These are phyloP conservation scores for Neonectria faginata DNA, from an alignment of 2,329 filamentous ascomycete genomes.

Conservation along the genomic window DNA sequence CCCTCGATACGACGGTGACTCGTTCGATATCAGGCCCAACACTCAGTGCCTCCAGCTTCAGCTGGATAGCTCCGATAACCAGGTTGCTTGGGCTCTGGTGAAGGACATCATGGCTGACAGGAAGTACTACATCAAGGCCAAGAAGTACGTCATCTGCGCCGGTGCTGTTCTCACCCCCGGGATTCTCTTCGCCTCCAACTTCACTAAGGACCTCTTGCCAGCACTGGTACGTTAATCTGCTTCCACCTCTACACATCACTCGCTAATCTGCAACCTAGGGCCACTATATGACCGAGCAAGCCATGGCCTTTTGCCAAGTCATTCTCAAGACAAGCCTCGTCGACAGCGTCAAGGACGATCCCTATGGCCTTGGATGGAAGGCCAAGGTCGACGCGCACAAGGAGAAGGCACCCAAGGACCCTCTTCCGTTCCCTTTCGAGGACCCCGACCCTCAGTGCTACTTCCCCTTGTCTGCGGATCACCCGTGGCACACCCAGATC, in stretches of 20 bases:
- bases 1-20: neutral
- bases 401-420: neutral
- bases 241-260: neutral
- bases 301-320: conserved; percentile 19
- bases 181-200: conserved; percentile 11
- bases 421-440: conserved; percentile 17
- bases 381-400: neutral
- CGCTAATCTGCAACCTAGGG: neutral
- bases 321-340: conserved; percentile 4
- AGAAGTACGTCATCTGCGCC: conserved; percentile 18
- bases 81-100: neutral
- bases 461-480: conserved; percentile 1
- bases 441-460: conserved; percentile 19
- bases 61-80: neutral
- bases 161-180: conserved; percentile 16
- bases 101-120: neutral
- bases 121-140: conserved; percentile 9
- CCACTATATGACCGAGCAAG: conserved; percentile 13
- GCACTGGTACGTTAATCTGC: conserved; percentile 3
- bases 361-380: neutral
- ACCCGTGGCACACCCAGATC: conserved; percentile 20
- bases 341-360: neutral
- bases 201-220: neutral
- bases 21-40: conserved; percentile 13
- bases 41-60: conserved; percentile 7